These are phyloP conservation scores for Cynanchum wilfordii DNA, from an alignment of 257 asterid genomes.

Conservation along the genomic window DNA sequence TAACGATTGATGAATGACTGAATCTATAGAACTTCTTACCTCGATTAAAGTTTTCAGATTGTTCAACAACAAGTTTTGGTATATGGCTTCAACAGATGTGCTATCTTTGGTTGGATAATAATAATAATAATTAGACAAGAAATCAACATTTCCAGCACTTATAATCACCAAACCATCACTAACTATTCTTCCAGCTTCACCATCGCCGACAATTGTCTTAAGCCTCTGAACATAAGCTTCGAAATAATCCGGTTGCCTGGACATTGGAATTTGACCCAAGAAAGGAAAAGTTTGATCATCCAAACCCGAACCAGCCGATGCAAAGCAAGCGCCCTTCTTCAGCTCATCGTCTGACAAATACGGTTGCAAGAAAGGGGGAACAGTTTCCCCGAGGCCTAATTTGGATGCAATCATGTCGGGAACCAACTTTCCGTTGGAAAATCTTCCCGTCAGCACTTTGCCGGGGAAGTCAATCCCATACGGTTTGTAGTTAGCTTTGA, in stretches of 20 bases:
- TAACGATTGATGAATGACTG: too few relatives aligned
- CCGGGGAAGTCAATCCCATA: slow-evolving; percentile 56
- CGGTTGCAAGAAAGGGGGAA: slow-evolving; percentile 61
- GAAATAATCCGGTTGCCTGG: slow-evolving; percentile 37
- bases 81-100: slow-evolving; percentile 30
- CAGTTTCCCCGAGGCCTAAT: slow-evolving; percentile 46
- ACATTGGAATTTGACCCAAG: slow-evolving; percentile 38
- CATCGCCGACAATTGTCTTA: slow-evolving; percentile 32
- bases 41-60: slow-evolving; percentile 38
- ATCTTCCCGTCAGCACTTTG: slow-evolving; percentile 49
- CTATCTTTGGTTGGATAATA: slow-evolving; percentile 36
- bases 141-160: slow-evolving; percentile 65
- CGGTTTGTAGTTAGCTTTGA: slow-evolving; percentile 50
- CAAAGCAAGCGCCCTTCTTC: slow-evolving; percentile 60
- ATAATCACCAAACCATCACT: slow-evolving; percentile 43
- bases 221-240: slow-evolving; percentile 37
- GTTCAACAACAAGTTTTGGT: slow-evolving; percentile 46
- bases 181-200: slow-evolving; percentile 29
- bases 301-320: slow-evolving; percentile 73
- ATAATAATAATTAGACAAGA: slow-evolving; percentile 43
- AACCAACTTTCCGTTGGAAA: slow-evolving; percentile 64
- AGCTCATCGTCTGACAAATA: slow-evolving; percentile 41
- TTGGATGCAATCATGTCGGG: slow-evolving; percentile 58
- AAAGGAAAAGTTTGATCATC: slow-evolving; percentile 51
- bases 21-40: slow-evolving; percentile 23